These are phyloP conservation scores for Tolypocladium tundrense DNA, from an alignment of 2,329 filamentous ascomycete species.

Conservation along the genomic window DNA sequence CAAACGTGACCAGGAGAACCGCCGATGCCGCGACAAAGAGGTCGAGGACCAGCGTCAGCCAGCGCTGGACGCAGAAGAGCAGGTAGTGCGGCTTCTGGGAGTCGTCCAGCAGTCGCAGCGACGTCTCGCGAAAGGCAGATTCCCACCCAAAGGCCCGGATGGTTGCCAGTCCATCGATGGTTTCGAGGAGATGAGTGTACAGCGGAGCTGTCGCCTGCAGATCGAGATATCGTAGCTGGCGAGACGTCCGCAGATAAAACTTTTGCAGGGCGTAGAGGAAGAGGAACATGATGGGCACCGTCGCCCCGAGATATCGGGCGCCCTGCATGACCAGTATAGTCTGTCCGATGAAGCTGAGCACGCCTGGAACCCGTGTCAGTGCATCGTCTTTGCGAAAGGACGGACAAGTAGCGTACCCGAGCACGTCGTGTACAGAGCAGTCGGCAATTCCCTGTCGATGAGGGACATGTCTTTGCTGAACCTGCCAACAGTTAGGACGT, in stretches of 20 bases:
- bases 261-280: constrained; percentile 13
- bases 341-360: background rate
- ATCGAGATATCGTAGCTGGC: constrained; percentile 25
- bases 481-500: background rate
- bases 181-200: constrained; percentile 29
- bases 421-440: background rate
- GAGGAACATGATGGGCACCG: constrained; percentile 26
- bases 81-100: constrained; percentile 43
- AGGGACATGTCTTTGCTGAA: constrained; percentile 3
- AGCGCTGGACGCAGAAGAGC: constrained; percentile 38
- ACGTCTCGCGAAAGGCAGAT: constrained; percentile 24
- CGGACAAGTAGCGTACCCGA: background rate
- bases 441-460: background rate
- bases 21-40: constrained; percentile 20
- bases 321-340: background rate
- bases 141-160: constrained; percentile 41
- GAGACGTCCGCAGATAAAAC: constrained; percentile 22
- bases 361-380: background rate
- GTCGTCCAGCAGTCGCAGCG: constrained; percentile 30
- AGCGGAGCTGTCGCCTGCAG: constrained; percentile 25
- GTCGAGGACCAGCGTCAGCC: constrained; percentile 38
- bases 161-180: constrained; percentile 34
- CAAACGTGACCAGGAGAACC: constrained; percentile 20
- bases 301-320: constrained; percentile 29
- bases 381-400: background rate